phyloP scores from a whole-genome alignment of 1,284 basidiomycete genomes.

The Malassezia arunalokei region DNA sequence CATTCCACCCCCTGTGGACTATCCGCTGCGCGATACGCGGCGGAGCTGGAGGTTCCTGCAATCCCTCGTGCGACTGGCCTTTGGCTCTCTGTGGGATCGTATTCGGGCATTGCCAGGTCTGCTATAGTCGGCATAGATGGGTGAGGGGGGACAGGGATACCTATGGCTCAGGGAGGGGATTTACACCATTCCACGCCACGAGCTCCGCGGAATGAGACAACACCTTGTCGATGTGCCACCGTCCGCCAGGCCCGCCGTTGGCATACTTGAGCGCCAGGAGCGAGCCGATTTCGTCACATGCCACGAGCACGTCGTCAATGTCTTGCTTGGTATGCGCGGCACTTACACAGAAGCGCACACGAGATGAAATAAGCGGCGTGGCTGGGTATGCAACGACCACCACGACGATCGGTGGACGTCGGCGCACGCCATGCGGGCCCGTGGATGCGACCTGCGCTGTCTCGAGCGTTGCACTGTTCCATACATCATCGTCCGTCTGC shows the following conservation, averaged over 20 bases:
- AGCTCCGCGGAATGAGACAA: conserved; percentile 64
- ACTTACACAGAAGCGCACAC: conserved; percentile 87
- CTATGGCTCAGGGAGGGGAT: conserved; percentile 12
- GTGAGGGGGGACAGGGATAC: too few species aligned
- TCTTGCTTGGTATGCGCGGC: conserved; percentile 95
- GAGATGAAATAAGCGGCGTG: conserved; percentile 74
- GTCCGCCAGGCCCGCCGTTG: conserved; percentile 58
- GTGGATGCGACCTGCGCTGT: conserved; percentile 17
- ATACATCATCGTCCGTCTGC: conserved; percentile 11
- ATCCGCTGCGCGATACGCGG: conserved; percentile 28
- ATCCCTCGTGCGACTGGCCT: conserved; percentile 12
- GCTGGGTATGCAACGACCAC: conserved; percentile 55
- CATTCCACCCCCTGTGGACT: conserved; percentile 56
- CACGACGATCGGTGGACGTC: conserved; percentile 37
- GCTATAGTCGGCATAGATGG: background rate
- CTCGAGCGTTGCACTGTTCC: conserved; percentile 11
- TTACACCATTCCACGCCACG: conserved; percentile 49
- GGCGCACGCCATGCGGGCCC: conserved; percentile 17
- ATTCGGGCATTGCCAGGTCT: background rate
- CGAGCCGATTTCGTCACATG: conserved; percentile 85
- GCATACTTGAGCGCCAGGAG: conserved; percentile 62
- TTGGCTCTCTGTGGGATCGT: conserved; percentile 1
- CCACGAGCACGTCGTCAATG: conserved; percentile 70
- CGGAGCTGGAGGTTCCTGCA: conserved; percentile 12
- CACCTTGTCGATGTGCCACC: conserved; percentile 73